phyloP scores from a whole-genome alignment of 2,329 filamentous ascomycete genomes.

The Chaetomium globosum region DNA sequence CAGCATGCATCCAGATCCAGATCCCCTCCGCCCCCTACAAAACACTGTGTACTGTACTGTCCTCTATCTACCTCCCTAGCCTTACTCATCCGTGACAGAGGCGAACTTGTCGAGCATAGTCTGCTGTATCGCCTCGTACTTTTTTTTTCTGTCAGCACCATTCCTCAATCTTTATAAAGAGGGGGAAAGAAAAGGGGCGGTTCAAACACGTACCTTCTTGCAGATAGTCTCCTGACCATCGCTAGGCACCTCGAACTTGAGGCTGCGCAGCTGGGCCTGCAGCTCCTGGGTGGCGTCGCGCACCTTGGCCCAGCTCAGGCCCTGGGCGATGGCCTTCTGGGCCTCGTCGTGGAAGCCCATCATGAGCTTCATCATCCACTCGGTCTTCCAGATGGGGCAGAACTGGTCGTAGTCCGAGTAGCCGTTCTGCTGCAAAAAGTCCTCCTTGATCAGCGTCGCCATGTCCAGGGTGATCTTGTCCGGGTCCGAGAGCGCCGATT shows the following conservation, averaged over 20 bases:
- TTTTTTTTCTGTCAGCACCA: constrained; percentile 18
- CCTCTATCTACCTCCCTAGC: not conserved
- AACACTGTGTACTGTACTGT: not conserved
- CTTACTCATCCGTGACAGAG: constrained; percentile 89
- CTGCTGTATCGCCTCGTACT: constrained; percentile 93
- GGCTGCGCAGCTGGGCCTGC: constrained; percentile 79
- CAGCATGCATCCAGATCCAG: constrained; percentile 13
- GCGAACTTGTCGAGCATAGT: constrained; percentile 97
- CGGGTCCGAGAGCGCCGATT: constrained; percentile 90
- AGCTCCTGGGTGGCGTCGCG: constrained; percentile 87
- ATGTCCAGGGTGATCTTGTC: constrained; percentile 99
- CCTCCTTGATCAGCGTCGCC: constrained; percentile 89
- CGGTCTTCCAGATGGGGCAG: constrained; percentile 99
- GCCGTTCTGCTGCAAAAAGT: constrained; percentile 98
- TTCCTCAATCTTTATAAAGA: not conserved
- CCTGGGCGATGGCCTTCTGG: constrained; percentile 90
- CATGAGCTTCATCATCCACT: constrained; percentile 99
- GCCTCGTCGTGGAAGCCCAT: constrained; percentile 97
- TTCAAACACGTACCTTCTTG: constrained; percentile 71
- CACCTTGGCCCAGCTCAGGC: constrained; percentile 89
- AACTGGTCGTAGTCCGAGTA: constrained; percentile 99
- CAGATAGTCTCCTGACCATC: constrained; percentile 78
- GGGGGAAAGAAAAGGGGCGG: not conserved
- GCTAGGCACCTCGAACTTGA: constrained; percentile 94
- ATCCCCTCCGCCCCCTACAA: not conserved